Evolutionary conservation across 345 rosid genomes (phyloP).

Genomic region (Moringa oleifera): DNA sequence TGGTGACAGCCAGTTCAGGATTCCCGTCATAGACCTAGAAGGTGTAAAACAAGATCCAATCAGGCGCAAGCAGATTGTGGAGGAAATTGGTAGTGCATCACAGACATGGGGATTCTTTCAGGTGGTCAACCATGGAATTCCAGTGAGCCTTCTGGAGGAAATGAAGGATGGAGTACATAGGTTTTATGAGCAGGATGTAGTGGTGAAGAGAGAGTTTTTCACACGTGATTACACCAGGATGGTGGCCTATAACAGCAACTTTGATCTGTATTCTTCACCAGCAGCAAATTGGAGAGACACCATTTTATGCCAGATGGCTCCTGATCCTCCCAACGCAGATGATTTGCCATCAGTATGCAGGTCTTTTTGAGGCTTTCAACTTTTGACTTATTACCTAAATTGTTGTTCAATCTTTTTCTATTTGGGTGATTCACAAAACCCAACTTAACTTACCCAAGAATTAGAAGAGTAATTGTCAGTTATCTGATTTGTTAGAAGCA

Average conservation of each 20-base stretch:
- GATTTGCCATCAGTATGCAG: conserved; percentile 25
- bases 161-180: conserved; percentile 17
- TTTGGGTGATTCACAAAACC: too few relatives aligned
- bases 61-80: neutral
- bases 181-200: conserved; percentile 27
- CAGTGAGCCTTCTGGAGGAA: conserved; percentile 17
- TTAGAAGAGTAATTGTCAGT: too few relatives aligned
- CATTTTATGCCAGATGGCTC: conserved; percentile 16
- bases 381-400: too few relatives aligned
- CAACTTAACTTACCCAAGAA: too few relatives aligned
- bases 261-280: conserved; percentile 21
- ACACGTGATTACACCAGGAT: conserved; percentile 13
- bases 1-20: neutral
- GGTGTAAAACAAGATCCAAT: neutral
- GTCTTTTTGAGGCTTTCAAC: neutral
- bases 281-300: conserved; percentile 27
- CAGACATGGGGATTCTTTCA: conserved; percentile 29
- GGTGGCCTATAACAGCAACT: conserved; percentile 18
- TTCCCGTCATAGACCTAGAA: conserved; percentile 25
- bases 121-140: conserved; percentile 33
- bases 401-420: too few relatives aligned
- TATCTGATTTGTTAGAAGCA: too few relatives aligned
- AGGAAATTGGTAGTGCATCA: conserved; percentile 11
- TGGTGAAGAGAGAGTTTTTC: conserved; percentile 18
- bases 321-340: conserved; percentile 19